A percentile compares a stretch with the other conserved stretches of the same genome.
phyloP scores from a whole-genome alignment of 192 early-diverging fungal species.

The Coemansia sp. region DNA sequence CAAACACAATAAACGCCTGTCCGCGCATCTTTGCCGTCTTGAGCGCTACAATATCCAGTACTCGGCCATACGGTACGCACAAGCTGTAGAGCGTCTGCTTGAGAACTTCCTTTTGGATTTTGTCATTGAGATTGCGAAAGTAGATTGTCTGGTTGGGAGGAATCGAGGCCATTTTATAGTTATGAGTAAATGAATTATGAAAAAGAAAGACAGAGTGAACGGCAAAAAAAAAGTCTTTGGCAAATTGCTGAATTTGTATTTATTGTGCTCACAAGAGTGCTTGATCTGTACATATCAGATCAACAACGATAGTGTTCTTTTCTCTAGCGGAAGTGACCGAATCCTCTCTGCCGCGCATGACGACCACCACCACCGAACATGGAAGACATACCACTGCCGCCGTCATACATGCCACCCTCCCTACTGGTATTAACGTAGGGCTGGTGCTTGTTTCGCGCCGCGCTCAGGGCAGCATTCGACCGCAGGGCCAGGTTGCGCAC shows the following conservation, averaged over 20 bases:
- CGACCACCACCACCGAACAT: constrained; percentile 25
- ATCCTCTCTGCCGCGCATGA: constrained; percentile 27
- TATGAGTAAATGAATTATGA: not conserved
- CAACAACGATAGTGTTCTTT: not conserved
- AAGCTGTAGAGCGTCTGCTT: constrained; percentile 89
- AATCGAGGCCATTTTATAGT: constrained; percentile 45
- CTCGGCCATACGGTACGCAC: constrained; percentile 83
- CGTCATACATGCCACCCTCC: constrained; percentile 41
- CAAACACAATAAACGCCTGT: constrained; percentile 92
- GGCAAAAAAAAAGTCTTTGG: not conserved
- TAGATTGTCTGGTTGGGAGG: constrained; percentile 74
- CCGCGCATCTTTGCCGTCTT: constrained; percentile 84
- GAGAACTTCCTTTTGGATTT: constrained; percentile 69
- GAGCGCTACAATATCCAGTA: constrained; percentile 84
- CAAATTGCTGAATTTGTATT: not conserved
- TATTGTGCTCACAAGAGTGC: not conserved
- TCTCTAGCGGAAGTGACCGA: constrained; percentile 29
- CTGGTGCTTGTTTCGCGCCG: constrained; percentile 34
- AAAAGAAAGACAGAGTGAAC: not conserved
- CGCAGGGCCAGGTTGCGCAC: constrained; percentile 44
- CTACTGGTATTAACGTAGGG: constrained; percentile 25
- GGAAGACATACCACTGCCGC: constrained; percentile 23
- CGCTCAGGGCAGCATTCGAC: constrained; percentile 36
- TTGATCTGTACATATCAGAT: constrained; percentile 3
- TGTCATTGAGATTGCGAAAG: constrained; percentile 83